Evolutionary conservation across 768 basidiomycete species (phyloP), one percentile per base, ranked within the genome.

Genomic region (Hemileccinum impolitum): DNA sequence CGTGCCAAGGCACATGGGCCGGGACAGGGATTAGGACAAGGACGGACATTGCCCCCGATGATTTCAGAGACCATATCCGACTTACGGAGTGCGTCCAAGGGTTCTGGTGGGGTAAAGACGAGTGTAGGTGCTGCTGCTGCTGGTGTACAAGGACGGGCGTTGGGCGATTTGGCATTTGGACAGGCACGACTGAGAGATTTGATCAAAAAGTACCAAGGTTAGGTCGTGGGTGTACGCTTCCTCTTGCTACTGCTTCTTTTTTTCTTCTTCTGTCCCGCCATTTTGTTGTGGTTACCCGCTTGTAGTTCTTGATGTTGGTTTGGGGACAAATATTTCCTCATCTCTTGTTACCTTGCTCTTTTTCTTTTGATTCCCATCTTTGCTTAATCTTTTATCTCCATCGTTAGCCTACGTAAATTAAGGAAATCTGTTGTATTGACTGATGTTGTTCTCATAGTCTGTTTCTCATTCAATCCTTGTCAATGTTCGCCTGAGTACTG

Each of bases 161-260:
- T 57, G 31, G 70, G 70, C 2, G 84, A 86, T 35, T 64, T 85
- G 49, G 84, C 80, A 10, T 89, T 90, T 69, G 88, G 88, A 13
- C 84, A 90, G 66, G 87, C 87, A 13, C 73, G 84, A 51, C 67
- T 90, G 56, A 72, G 86, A 48, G 87, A 90, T 67, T 70, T 90
- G 53, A 90, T 90, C 63, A 85, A 82, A 78, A 86, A 88, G 59
- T 91, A 90, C 62, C 88, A 91, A 67, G 73, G 28, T 66, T 55
- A 32, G 12, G 19, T 31, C 19, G 8, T 34, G 21, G 34, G 19
- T 25, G 52, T 31, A 13, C 23, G 26, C 6, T 19, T 19, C 19
- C 2, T 37, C 17, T 28, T 19, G 21, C 6, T 25, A 18, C 11
- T 32, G 12, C 32, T 32, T 19, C 37, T 26, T 13, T 25, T 30